Evolutionary conservation across 495 filamentous ascomycete species (phyloP), one percentile per base, ranked within the genome.

Genomic region (Lentithecium fluviatile): DNA sequence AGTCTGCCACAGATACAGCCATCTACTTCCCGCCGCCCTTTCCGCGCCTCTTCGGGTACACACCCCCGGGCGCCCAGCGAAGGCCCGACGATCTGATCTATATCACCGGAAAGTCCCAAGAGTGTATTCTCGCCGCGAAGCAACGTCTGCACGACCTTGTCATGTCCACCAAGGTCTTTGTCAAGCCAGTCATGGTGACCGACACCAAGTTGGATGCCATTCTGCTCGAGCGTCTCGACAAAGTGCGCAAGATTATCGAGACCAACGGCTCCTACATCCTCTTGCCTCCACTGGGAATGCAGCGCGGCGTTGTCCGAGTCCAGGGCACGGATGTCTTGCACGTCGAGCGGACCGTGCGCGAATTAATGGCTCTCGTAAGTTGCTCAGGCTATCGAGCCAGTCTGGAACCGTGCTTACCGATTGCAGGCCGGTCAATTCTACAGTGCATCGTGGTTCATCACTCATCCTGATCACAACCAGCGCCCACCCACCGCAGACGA

Each of bases 1-100:
- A 98, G 72, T 92, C 94, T 13, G 82, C 86, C 20, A 96, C 94
- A 13, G 88, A 89, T 66, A 96, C 95, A 13, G 93, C 94, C 37
- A 97, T 98, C 62, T 98, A 97, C 74, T 96, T 98, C 69, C 94
- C 94, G 19, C 91, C 92, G 1, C 88, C 91, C 6, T 97, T 97
- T 68, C 89, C 92, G 23, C 84, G 83, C 42, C 84, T 96, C 36
- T 96, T 91, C 70, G 87, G 89, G 42, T 97, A 96, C 68, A 88
- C 83, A 34, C 91, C 95, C 1, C 84, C 82, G 23, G 87, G 87
- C 52, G 89, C 90, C 20, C 79, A 83, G 53, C 83, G 87, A 56
- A 84, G 94, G 60, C 87, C 91, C 40, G 85, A 91, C 29, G 87
- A 95, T 69, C 87, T 96, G 69, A 86, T 98, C 45, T 92, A 90